phyloP scores from a whole-genome alignment of 805 yeast species.

The Cyberlindnera mycetangii region DNA sequence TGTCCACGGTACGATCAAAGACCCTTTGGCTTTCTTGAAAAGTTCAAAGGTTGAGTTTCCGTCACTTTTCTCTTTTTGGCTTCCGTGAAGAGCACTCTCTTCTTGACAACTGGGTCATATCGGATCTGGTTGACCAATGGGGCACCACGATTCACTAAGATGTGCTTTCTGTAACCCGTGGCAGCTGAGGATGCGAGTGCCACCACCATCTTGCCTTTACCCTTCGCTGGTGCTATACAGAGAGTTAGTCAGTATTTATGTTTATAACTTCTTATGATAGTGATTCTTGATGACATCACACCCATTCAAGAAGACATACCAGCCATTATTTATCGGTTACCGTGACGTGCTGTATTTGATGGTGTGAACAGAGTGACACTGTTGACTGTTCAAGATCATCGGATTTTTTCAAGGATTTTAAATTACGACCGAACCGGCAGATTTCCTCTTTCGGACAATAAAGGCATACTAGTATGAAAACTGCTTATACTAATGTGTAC shows the following conservation, averaged over 20 bases:
- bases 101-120: slow-evolving; percentile 82
- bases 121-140: slow-evolving; percentile 77
- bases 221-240: slow-evolving; percentile 50
- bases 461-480: too few relatives aligned
- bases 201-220: slow-evolving; percentile 71
- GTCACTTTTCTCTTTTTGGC: slow-evolving; percentile 76
- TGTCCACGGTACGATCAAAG: too few relatives aligned
- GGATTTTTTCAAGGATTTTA: background rate
- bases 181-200: slow-evolving; percentile 85
- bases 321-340: background rate
- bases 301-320: background rate
- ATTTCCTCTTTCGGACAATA: background rate
- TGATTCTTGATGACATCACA: background rate
- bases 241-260: background rate
- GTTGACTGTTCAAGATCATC: background rate
- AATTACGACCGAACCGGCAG: background rate
- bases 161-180: slow-evolving; percentile 83
- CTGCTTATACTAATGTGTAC: too few relatives aligned
- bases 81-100: slow-evolving; percentile 90
- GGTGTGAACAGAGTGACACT: background rate
- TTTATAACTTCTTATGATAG: background rate
- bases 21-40: slow-evolving; percentile 38
- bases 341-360: background rate
- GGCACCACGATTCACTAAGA: slow-evolving; percentile 77
- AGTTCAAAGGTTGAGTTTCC: slow-evolving; percentile 42